phyloP scores from a whole-genome alignment of 176 grass and related monocot genomes.

The Musa acuminata region DNA sequence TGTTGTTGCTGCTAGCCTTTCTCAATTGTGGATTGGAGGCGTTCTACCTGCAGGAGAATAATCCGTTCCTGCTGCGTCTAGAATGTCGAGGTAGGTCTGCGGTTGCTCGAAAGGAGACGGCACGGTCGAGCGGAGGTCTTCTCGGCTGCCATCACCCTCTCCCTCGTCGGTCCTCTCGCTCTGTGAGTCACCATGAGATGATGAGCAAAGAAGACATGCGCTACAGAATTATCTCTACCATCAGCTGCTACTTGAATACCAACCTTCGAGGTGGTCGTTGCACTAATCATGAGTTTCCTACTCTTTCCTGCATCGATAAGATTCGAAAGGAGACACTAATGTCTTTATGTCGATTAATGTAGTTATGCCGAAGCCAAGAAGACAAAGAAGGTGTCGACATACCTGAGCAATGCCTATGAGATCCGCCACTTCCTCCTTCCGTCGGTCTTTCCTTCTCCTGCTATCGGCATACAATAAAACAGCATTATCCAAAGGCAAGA shows the following conservation, averaged over 20 bases:
- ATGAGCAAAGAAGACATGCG: not conserved
- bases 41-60: conserved; percentile 67
- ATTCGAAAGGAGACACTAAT: not conserved
- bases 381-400: conserved; percentile 18
- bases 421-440: not conserved
- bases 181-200: conserved; percentile 11
- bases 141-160: not conserved
- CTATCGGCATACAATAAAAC: not conserved
- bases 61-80: conserved; percentile 88
- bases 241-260: not conserved
- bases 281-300: conserved; percentile 24
- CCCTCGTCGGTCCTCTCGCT: not conserved
- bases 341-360: too few relatives aligned
- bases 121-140: not conserved
- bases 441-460: conserved; percentile 10
- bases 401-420: conserved; percentile 27
- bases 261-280: conserved; percentile 8
- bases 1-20: not conserved
- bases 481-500: not conserved
- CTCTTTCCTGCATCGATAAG: conserved; percentile 21
- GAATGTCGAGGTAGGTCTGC: conserved; percentile 31
- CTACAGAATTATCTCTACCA: too few relatives aligned
- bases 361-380: conserved; percentile 32
- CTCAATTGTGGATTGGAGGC: conserved; percentile 88
- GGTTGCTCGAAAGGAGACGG: not conserved